Base-by-base conservation (phyloP, 768 basidiomycete species). In the Leccinellum luteum region DNA sequence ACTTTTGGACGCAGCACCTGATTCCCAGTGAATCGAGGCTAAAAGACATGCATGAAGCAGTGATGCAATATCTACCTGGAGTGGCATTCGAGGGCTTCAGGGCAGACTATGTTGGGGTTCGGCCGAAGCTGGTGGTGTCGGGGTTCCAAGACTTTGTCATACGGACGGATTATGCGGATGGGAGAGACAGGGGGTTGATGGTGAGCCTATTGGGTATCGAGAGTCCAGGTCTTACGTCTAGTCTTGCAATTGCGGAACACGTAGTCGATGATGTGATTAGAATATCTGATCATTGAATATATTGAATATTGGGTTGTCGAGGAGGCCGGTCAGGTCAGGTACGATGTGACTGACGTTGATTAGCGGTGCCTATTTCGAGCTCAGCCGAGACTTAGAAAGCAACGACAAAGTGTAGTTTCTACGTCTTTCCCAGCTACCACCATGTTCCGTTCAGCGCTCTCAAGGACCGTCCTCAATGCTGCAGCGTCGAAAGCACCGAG, bases 191-290 rank as follows among this genome's bases (percentile, higher is more conserved):
- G 13, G 67, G 63, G 23, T 56, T 65, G 58, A 87, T 98, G 85
- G 80, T 98, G 63, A 94, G 85, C 68, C 74, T 97, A 59, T 69
- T 94, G 68, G 94, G 94, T 0, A 94, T 98, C 60, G 94, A 97
- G 69, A 92, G 89, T 60, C 96, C 96, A 0, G 96, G 96, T 0
- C 73, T 98, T 68, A 98, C 96, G 4, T 83, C 89, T 10, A 83
- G 84, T 64, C 80, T 98, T 62, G 94, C 91, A 4, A 88, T 96
- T 34, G 96, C 90, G 2, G 91, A 96, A 73, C 73, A 80, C 67
- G 86, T 97, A 1, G 87, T 87, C 8, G 83, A 86, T 51, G 81
- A 85, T 62, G 68, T 88, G 60, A 49, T 60, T 32, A 15, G 3
- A 27, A 25, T 6, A 41, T 2, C 31, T 32, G 31, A 32, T 4